Conservation (phyloP, 1,284 basidiomycete genomes). For the Bjerkandera adusta region DNA sequence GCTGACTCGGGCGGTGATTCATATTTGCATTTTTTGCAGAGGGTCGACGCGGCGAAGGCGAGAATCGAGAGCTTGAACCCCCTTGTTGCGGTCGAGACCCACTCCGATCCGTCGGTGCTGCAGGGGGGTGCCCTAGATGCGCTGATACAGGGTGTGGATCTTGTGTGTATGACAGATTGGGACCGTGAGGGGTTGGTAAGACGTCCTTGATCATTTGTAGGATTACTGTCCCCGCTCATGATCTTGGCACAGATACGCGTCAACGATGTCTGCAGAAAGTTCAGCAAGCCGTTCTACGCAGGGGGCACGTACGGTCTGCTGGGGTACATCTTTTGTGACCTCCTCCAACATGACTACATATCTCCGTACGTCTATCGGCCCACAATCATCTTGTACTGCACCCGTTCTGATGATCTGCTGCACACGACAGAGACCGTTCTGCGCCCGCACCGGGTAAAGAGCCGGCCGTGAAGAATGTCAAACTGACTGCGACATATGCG, state of each 20-base stretch:
- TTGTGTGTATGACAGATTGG: constrained; percentile 84
- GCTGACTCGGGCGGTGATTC: too few species aligned
- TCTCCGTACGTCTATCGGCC: constrained; percentile 69
- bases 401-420: constrained; percentile 9
- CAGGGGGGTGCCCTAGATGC: constrained; percentile 55
- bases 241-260: constrained; percentile 57
- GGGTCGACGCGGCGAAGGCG: constrained; percentile 79
- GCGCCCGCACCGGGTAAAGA: constrained; percentile 38
- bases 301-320: constrained; percentile 89
- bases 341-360: constrained; percentile 84
- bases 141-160: constrained; percentile 65
- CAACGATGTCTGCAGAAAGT: constrained; percentile 73
- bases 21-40: constrained; percentile 54
- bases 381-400: constrained; percentile 15
- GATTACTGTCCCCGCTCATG: constrained; percentile 8
- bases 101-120: constrained; percentile 50
- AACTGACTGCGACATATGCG: constrained; percentile 62
- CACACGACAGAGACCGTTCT: constrained; percentile 60
- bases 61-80: constrained; percentile 91
- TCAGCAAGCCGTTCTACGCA: constrained; percentile 80
- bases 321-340: constrained; percentile 94
- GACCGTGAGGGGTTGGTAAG: constrained; percentile 69
- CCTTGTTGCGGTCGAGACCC: constrained; percentile 77
- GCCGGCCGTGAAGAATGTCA: constrained; percentile 62
- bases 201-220: constrained; percentile 14